phyloP scores from a whole-genome alignment of 2,329 filamentous ascomycete species.

The Chaetothyriales sp. region DNA sequence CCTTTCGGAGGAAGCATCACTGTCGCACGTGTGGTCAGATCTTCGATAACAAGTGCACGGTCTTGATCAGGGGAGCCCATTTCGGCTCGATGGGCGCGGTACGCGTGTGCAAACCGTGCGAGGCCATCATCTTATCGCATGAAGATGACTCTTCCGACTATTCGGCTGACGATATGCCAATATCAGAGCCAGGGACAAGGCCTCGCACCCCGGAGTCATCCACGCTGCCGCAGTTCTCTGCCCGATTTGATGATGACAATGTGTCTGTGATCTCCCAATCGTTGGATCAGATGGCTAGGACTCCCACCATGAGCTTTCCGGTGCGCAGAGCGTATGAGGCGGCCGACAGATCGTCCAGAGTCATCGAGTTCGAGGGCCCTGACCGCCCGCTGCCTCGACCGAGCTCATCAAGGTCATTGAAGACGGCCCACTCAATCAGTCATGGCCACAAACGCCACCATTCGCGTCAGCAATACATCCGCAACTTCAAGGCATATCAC shows the following conservation, averaged over 20 bases:
- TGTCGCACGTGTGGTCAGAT: slow-evolving; percentile 94
- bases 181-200: slow-evolving; percentile 9
- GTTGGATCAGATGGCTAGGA: slow-evolving; percentile 31
- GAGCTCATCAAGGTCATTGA: slow-evolving; percentile 81
- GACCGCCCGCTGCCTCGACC: slow-evolving; percentile 67
- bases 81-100: slow-evolving; percentile 78
- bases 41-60: slow-evolving; percentile 91
- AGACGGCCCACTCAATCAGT: slow-evolving; percentile 58
- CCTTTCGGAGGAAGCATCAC: slow-evolving; percentile 90
- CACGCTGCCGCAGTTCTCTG: slow-evolving; percentile 3
- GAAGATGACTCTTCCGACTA: slow-evolving; percentile 87
- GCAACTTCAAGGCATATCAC: slow-evolving; percentile 53
- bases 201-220: slow-evolving; percentile 14
- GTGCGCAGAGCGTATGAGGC: slow-evolving; percentile 55
- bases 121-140: slow-evolving; percentile 77
- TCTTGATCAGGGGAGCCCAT: slow-evolving; percentile 68
- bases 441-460: slow-evolving; percentile 65
- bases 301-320: slow-evolving; percentile 51
- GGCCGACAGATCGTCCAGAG: slow-evolving; percentile 66
- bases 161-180: slow-evolving; percentile 46
- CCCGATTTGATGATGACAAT: slow-evolving; percentile 31
- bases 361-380: slow-evolving; percentile 69
- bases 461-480: slow-evolving; percentile 71
- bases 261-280: slow-evolving; percentile 32
- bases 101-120: slow-evolving; percentile 82